Percentiles rank a stretch among this genome's conserved stretches.
phyloP scores from a whole-genome alignment of 306 rosid species.

The Ormosia emarginata region DNA sequence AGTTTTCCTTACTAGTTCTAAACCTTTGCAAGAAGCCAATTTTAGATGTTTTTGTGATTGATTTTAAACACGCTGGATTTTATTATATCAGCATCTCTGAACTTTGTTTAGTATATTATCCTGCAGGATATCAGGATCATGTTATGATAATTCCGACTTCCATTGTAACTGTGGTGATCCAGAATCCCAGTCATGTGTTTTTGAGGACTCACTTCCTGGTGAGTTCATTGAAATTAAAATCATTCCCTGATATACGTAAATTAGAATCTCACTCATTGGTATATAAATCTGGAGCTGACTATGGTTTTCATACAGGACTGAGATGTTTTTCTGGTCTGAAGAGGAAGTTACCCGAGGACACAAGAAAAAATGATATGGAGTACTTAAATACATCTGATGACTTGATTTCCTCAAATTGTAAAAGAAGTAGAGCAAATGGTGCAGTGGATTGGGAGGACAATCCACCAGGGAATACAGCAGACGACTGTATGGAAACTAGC shows the following conservation, averaged over 20 bases:
- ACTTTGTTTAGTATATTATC: constrained; percentile 8
- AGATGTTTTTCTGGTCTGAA: constrained; percentile 57
- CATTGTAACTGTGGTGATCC: constrained; percentile 66
- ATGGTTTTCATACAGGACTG: constrained; percentile 50
- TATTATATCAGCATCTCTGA: constrained; percentile 11
- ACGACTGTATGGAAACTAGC: constrained; percentile 45
- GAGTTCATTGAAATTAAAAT: constrained; percentile 23
- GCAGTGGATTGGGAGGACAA: constrained; percentile 32
- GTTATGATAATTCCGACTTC: constrained; percentile 40
- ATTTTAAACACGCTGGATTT: constrained; percentile 9
- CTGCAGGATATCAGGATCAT: constrained; percentile 63
- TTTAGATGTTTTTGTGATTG: background rate
- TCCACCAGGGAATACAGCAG: constrained; percentile 33
- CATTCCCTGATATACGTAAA: background rate
- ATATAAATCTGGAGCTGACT: constrained; percentile 3
- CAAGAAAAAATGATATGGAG: constrained; percentile 44
- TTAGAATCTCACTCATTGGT: background rate
- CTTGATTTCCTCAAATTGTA: constrained; percentile 31
- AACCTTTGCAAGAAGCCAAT: background rate
- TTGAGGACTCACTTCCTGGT: constrained; percentile 72
- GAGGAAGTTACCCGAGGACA: constrained; percentile 62
- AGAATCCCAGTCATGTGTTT: constrained; percentile 49
- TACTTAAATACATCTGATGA: constrained; percentile 22
- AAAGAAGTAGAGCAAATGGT: constrained; percentile 47
- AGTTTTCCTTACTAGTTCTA: background rate